Evolutionary conservation across 1,139 yeast genomes (phyloP), one percentile per base, ranked within the genome.

Genomic region (Yamadazyma mexicana): DNA sequence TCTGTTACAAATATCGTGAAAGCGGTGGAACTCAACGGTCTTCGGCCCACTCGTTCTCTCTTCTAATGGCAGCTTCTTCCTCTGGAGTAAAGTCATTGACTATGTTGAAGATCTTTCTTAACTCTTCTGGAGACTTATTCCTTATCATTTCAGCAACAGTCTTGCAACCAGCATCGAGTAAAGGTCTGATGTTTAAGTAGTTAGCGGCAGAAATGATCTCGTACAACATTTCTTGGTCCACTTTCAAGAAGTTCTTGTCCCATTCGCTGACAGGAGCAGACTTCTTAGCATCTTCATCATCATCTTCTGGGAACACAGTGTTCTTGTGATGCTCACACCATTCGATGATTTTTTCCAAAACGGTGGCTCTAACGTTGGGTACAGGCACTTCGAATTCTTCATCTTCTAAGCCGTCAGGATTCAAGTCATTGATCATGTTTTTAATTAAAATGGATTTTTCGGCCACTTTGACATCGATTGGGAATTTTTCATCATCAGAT

Each of bases 21-120:
- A n/a, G n/a, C n/a, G n/a, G n/a, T n/a, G n/a, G n/a, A 6, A 16
- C 24, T 36, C 43, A 50, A 46, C 53, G 52, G 33, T 92, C 98
- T 63, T 92, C 98, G 17, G 98, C 98, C 98, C 98, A 92, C 64
- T 92, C 98, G 61, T 92, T 92, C 65, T 92, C 98, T 57, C 96
- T 81, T 59, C 95, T 84, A 52, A 94, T 92, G 40, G 96, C 98
- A 35, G 95, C 96, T 68, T 92, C 98, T 64, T 94, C 98, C 62
- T 94, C 98, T 3, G 98, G 96, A 30, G 95, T 87, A 66, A 94
- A 92, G 63, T 94, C 98, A 61, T 89, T 63, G 44, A 85, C 94
- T 54, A 94, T 94, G 64, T 94, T 94, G 73, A 94, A 94, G 1
- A 95, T 87, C 63, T 88, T 86, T 64, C 98, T 82, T 56, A 94